phyloP scores from a whole-genome alignment of 2,329 filamentous ascomycete genomes.

The Monosporascus cannonballus region DNA sequence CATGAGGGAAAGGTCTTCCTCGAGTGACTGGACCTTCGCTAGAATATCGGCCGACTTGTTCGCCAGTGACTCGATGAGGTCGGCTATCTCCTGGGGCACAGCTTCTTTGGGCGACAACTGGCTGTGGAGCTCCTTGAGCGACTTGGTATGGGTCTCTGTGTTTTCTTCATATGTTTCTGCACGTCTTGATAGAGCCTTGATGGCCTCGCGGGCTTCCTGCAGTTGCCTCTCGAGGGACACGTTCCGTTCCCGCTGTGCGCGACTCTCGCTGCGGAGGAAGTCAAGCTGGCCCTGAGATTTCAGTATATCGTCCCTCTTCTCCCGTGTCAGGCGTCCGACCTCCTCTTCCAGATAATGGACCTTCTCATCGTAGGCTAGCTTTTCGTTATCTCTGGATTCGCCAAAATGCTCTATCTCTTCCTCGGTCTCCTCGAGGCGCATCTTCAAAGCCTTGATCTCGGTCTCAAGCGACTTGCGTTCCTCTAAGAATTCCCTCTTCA shows the following conservation, averaged over 20 bases:
- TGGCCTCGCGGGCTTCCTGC: slow-evolving; percentile 48
- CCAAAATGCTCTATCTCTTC: slow-evolving; percentile 84
- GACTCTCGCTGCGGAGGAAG: slow-evolving; percentile 54
- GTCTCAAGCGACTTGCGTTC: slow-evolving; percentile 79
- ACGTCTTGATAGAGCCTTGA: slow-evolving; percentile 43
- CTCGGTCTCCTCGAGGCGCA: slow-evolving; percentile 80
- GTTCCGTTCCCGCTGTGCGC: slow-evolving; percentile 53
- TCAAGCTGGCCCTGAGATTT: slow-evolving; percentile 58
- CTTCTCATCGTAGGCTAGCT: slow-evolving; percentile 61
- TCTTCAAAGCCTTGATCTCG: slow-evolving; percentile 70
- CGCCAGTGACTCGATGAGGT: slow-evolving; percentile 55
- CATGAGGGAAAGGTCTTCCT: slow-evolving; percentile 54
- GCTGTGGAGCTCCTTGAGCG: slow-evolving; percentile 52
- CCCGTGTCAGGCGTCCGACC: slow-evolving; percentile 56
- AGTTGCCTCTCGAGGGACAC: slow-evolving; percentile 54
- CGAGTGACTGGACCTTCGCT: slow-evolving; percentile 52
- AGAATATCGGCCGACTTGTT: slow-evolving; percentile 52
- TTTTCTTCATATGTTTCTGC: slow-evolving; percentile 45
- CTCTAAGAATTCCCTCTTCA: slow-evolving; percentile 80
- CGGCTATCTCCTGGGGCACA: slow-evolving; percentile 49
- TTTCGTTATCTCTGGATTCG: slow-evolving; percentile 78
- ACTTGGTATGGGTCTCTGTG: slow-evolving; percentile 44
- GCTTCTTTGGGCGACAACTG: slow-evolving; percentile 49
- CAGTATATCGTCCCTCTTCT: slow-evolving; percentile 49
- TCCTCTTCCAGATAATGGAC: slow-evolving; percentile 65